Evolutionary conservation across 805 yeast species (phyloP).

Genomic region (Sugiyamaella floridensis): DNA sequence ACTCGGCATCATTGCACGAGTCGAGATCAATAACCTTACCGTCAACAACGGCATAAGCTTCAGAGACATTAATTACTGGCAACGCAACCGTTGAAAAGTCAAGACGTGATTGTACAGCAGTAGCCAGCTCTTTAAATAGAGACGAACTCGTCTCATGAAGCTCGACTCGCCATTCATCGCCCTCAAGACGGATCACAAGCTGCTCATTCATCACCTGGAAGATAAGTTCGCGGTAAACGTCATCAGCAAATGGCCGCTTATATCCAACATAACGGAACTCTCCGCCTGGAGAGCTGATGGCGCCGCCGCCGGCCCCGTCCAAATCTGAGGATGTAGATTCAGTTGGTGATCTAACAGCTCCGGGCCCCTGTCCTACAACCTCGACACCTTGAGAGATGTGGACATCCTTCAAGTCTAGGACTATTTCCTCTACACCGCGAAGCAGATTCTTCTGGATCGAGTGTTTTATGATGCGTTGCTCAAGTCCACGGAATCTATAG

Average conservation of each 20-base stretch:
- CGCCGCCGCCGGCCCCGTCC: too few relatives aligned
- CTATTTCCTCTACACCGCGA: slow-evolving; percentile 47
- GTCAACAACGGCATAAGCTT: slow-evolving; percentile 6
- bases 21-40: slow-evolving; percentile 3
- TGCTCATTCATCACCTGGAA: slow-evolving; percentile 32
- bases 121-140: background rate
- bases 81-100: background rate
- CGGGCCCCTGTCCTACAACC: background rate
- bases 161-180: background rate
- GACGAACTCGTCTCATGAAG: background rate
- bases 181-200: background rate
- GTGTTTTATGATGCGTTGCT: slow-evolving; percentile 58
- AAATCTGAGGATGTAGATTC: background rate
- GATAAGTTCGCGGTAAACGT: slow-evolving; percentile 32
- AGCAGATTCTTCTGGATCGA: slow-evolving; percentile 48
- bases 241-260: slow-evolving; percentile 43
- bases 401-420: slow-evolving; percentile 44
- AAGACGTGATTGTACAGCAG: background rate
- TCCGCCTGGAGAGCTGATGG: background rate
- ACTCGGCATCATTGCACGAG: background rate
- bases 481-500: slow-evolving; percentile 68
- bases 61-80: background rate
- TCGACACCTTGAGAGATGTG: slow-evolving; percentile 16
- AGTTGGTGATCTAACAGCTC: background rate
- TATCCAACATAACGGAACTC: slow-evolving; percentile 23